These are phyloP conservation scores for Smithsoniella earleae DNA, from an alignment of 163 green algal genomes.

Conservation along the genomic window DNA sequence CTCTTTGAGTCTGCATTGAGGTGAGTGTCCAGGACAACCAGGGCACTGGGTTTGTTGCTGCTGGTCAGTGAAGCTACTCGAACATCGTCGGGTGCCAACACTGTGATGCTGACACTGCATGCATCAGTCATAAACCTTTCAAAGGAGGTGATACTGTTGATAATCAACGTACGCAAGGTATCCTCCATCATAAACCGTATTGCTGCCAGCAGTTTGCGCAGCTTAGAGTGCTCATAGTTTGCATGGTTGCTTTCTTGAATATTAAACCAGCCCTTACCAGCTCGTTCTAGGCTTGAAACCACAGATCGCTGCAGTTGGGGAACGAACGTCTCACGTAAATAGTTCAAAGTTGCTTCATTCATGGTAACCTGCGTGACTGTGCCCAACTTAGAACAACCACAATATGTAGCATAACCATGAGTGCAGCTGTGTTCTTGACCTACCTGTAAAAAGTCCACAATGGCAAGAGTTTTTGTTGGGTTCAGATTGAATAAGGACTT, in stretches of 20 bases:
- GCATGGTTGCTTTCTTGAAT: constrained; percentile 58
- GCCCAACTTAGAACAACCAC: too few relatives aligned
- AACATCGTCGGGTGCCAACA: too few relatives aligned
- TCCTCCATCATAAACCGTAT: constrained; percentile 67
- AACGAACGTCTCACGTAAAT: constrained; percentile 62
- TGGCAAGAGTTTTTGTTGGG: background rate
- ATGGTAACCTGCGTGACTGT: constrained; percentile 51
- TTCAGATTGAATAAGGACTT: background rate
- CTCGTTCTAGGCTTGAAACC: constrained; percentile 23
- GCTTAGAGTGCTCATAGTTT: constrained; percentile 65
- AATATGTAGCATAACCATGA: too few relatives aligned
- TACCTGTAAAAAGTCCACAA: constrained; percentile 26
- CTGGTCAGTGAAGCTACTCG: background rate
- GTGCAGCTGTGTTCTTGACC: too few relatives aligned
- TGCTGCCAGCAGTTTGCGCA: constrained; percentile 51
- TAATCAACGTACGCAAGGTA: constrained; percentile 57
- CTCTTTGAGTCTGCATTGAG: background rate
- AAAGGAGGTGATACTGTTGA: constrained; percentile 45
- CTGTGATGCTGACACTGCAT: constrained; percentile 35
- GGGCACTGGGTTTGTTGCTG: constrained; percentile 34
- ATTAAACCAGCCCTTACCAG: constrained; percentile 79
- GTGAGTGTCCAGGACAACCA: constrained; percentile 36
- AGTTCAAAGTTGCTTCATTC: constrained; percentile 51
- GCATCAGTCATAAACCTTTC: constrained; percentile 36
- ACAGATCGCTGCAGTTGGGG: constrained; percentile 35